Conservation (phyloP, 2,329 filamentous ascomycete genomes). For the Pestalotiopsis sp. region DNA sequence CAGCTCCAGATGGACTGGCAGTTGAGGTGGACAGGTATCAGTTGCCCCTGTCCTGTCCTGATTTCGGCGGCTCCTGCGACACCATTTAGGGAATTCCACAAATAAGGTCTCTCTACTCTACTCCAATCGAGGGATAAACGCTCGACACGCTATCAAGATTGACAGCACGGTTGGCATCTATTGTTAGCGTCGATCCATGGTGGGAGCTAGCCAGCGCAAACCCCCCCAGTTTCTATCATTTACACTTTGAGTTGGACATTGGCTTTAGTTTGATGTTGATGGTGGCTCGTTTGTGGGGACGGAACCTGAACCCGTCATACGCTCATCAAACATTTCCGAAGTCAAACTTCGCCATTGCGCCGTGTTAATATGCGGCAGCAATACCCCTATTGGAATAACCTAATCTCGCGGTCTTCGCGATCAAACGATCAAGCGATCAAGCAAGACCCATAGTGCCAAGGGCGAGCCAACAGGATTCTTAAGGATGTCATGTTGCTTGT, state of each 20-base stretch:
- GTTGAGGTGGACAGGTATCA: neutral
- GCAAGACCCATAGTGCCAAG: neutral
- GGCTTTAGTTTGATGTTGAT: constrained; percentile 6
- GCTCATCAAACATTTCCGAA: neutral
- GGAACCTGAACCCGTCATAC: neutral
- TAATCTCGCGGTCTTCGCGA: neutral
- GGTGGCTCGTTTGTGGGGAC: neutral
- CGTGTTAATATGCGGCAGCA: neutral
- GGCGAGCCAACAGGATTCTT: neutral
- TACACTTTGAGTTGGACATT: neutral
- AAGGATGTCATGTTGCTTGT: neutral
- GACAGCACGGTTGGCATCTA: constrained; percentile 15
- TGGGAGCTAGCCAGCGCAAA: constrained; percentile 3
- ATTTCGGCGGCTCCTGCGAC: neutral
- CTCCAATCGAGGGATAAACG: neutral
- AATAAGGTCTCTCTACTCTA: neutral
- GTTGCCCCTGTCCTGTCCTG: neutral
- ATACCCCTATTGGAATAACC: neutral
- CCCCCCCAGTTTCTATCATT: constrained; percentile 3
- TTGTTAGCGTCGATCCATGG: constrained; percentile 15
- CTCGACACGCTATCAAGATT: constrained; percentile 11
- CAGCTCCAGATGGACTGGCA: neutral
- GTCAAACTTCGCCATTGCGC: neutral
- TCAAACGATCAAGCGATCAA: neutral
- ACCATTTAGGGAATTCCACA: neutral